A percentile compares a stretch with the other conserved stretches of the same genome.
Evolutionary conservation across 306 rosid species (phyloP).

Genomic region (Rosa chinensis): DNA sequence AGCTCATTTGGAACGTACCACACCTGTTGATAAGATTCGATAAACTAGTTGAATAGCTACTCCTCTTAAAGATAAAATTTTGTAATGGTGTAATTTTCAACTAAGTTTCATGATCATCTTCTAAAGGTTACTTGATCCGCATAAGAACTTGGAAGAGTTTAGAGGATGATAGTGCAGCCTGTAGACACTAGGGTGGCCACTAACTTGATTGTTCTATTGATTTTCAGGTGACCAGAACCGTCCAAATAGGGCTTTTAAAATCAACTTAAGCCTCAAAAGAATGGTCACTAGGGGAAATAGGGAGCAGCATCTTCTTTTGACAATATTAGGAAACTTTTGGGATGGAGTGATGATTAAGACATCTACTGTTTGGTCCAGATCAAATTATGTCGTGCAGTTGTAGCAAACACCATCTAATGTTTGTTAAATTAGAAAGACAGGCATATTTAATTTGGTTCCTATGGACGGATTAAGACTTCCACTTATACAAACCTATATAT

Average conservation of each 20-base stretch:
- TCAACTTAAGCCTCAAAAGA: background rate
- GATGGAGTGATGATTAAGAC: background rate
- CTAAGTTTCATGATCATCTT: background rate
- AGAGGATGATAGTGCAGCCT: background rate
- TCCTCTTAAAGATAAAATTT: background rate
- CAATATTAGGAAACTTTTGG: background rate
- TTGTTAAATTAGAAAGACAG: background rate
- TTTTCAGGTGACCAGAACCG: background rate
- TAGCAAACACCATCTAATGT: background rate
- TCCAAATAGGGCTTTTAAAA: background rate
- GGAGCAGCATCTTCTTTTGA: background rate
- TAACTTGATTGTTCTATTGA: background rate
- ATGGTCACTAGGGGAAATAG: background rate
- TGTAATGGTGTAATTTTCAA: background rate
- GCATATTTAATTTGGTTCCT: background rate
- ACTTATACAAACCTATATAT: background rate
- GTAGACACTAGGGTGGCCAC: background rate
- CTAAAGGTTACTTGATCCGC: background rate
- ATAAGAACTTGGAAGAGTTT: background rate
- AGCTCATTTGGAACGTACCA: background rate
- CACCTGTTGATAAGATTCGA: background rate
- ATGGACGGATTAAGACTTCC: constrained; percentile 21
- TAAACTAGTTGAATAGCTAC: background rate
- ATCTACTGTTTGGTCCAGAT: background rate
- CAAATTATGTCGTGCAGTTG: background rate